Evolutionary conservation across 352 stramenopile genomes (phyloP), one percentile per base, ranked within the genome.

Genomic region (Pythium sukuiense): DNA sequence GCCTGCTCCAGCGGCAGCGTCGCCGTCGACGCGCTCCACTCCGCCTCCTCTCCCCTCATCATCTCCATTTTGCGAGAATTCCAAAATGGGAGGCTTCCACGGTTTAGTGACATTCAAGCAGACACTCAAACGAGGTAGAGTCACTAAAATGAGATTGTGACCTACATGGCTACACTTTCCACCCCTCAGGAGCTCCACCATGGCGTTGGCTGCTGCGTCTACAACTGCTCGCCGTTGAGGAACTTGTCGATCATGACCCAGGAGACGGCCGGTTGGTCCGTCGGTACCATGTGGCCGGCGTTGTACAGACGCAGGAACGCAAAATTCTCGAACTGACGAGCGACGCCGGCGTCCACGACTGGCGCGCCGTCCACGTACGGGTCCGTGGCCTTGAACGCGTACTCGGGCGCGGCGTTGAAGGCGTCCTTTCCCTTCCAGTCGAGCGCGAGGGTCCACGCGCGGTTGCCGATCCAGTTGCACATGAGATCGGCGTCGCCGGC

Each of bases 391-490:
- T 45, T 29, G 24, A 80, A 78, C 1, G 67, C 35, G 6, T 46
- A 67, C 45, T 79, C 74, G 0, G 24, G 9, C 27, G 69, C 79
- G 9, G 41, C 58, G 45, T 95, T 87, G 76, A 98, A 99, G 3
- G 77, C 87, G 6, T 80, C 72, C 56, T 85, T 82, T 54, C 93
- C 87, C n/a, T 72, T 72, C 96, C 96, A 99, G 12, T 98, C 77
- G 43, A 99, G 76, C 14, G 71, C 86, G 0, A 84, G 65, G 0
- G 91, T 98, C 95, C 93, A 99, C 1, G 93, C 95, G 53, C 95
- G 61, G 69, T 98, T 98, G 26, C 96, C 96, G 37, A 98, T 69
- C 81, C 97, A 99, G 69, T 99, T 99, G 77, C 92, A 98, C 57
- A 98, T 93, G 64, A 98, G 97, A 68, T 98, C 95, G 26, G 87